phyloP scores from a whole-genome alignment of 371 early-diverging fungal genomes.

The Mucor sp. region DNA sequence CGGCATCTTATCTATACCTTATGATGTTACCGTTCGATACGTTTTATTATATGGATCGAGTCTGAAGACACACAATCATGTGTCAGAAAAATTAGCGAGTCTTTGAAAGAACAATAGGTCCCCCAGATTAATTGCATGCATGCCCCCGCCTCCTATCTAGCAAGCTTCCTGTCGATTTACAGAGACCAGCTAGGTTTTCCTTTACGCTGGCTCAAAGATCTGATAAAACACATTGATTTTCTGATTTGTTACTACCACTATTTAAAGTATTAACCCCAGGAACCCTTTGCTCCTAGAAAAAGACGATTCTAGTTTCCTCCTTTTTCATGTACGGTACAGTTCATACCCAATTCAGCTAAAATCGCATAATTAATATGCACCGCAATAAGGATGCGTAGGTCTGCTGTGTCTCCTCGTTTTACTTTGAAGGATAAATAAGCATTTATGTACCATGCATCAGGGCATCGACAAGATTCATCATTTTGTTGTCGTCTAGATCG shows the following conservation, averaged over 20 bases:
- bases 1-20: no score
- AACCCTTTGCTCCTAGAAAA: background rate
- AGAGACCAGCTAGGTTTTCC: background rate
- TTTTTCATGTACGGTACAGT: background rate
- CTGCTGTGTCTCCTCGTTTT: background rate
- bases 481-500: background rate
- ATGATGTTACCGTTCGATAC: background rate
- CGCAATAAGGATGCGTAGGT: background rate
- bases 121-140: background rate
- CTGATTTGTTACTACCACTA: background rate
- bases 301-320: background rate
- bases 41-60: background rate
- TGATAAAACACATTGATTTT: background rate
- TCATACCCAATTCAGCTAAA: background rate
- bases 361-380: background rate
- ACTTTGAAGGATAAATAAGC: background rate
- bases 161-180: background rate
- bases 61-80: background rate
- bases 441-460: background rate
- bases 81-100: background rate
- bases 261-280: background rate
- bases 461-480: background rate
- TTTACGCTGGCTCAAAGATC: background rate
- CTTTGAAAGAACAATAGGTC: background rate
- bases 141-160: background rate